Conservation (phyloP, 257 asterid genomes). For the Salvia splendens region DNA sequence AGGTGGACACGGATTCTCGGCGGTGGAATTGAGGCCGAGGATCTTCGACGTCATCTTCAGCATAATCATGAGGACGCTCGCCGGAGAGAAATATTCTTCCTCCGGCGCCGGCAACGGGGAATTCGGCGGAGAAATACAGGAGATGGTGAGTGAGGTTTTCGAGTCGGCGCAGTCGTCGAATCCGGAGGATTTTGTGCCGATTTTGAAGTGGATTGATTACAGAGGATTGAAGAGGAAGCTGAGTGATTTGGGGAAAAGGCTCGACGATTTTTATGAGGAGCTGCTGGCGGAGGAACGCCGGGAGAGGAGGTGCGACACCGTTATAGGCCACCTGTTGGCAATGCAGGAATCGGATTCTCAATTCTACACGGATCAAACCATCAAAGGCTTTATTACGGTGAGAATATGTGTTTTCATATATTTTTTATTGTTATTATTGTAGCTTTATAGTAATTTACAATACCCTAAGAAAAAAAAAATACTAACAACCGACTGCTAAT, state of each 20-base stretch:
- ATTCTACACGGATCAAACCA: constrained; percentile 43
- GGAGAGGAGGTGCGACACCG: constrained; percentile 31
- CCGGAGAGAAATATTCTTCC: not conserved
- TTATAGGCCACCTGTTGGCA: constrained; percentile 46
- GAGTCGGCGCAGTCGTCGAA: constrained; percentile 37
- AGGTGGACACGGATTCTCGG: constrained; percentile 10
- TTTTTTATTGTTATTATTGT: too few species aligned
- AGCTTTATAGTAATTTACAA: too few species aligned
- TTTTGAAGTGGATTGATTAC: constrained; percentile 47
- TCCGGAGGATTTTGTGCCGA: constrained; percentile 48
- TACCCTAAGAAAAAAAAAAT: too few species aligned
- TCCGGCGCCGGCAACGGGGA: constrained; percentile 12
- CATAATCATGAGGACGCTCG: not conserved
- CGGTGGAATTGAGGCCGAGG: not conserved
- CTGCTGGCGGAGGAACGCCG: constrained; percentile 46
- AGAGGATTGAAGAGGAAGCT: constrained; percentile 41
- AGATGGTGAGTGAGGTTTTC: constrained; percentile 40
- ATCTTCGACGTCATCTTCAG: not conserved
- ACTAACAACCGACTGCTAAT: too few species aligned
- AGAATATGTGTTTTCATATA: not conserved
- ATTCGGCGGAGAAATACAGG: constrained; percentile 31
- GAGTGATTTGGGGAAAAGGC: constrained; percentile 8
- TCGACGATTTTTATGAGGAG: constrained; percentile 41
- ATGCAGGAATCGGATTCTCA: constrained; percentile 42
- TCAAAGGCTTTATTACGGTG: constrained; percentile 50